A percentile compares a stretch with the other conserved stretches of the same genome.
Conservation (phyloP, 2,329 filamentous ascomycete species). For the Pseudovirgaria hyperparasitica region DNA sequence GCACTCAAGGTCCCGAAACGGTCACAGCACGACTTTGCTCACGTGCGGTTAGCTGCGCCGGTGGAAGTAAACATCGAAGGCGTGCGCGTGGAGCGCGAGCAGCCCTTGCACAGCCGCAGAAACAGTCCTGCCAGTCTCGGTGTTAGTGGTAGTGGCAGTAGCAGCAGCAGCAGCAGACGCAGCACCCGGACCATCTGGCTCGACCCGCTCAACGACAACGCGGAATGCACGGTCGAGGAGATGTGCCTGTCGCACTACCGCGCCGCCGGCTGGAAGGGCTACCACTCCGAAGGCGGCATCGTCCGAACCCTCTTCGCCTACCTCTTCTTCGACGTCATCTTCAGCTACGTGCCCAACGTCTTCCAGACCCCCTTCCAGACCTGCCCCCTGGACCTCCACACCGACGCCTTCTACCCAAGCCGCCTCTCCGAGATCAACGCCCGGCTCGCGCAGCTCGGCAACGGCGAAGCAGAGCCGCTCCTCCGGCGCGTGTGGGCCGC, state of each 20-base stretch:
- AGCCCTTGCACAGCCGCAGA: constrained; percentile 18
- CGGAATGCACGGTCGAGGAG: constrained; percentile 76
- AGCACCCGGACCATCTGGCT: constrained; percentile 77
- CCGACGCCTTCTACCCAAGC: constrained; percentile 79
- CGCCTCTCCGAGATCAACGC: constrained; percentile 84
- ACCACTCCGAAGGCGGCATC: constrained; percentile 84
- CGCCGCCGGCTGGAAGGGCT: constrained; percentile 79
- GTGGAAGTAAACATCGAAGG: constrained; percentile 65
- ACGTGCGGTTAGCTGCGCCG: constrained; percentile 66
- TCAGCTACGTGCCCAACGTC: constrained; percentile 87
- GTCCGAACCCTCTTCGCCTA: constrained; percentile 73
- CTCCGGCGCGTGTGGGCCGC: constrained; percentile 55
- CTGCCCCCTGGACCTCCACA: constrained; percentile 83
- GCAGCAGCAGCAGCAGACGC: constrained; percentile 23
- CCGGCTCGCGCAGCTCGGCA: constrained; percentile 73
- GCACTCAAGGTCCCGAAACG: constrained; percentile 70
- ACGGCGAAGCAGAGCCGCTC: constrained; percentile 59
- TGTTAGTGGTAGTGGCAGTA: constrained; percentile 10
- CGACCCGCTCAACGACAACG: constrained; percentile 55
- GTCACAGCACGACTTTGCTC: constrained; percentile 83
- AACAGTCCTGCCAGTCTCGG: constrained; percentile 13
- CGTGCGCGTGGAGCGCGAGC: constrained; percentile 57
- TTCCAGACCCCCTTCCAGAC: constrained; percentile 95
- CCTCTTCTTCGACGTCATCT: constrained; percentile 86
- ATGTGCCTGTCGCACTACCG: constrained; percentile 90